Percentiles rank a stretch among this genome's conserved stretches.
phyloP scores from a whole-genome alignment of 2,329 filamentous ascomycete genomes.

The Periconia sp. region DNA sequence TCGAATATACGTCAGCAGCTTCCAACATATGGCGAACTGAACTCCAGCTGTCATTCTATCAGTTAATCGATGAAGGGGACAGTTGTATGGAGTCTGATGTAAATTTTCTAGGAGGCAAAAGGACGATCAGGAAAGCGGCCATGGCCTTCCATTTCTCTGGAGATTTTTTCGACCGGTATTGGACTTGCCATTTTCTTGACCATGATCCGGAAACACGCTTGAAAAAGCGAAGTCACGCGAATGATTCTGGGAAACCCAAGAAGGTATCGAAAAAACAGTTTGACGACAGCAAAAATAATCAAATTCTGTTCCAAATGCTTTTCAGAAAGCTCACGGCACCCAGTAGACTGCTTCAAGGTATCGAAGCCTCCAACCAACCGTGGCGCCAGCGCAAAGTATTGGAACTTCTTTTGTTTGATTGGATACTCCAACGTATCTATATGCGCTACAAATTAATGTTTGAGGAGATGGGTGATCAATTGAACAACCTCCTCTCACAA shows the following conservation, averaged over 20 bases:
- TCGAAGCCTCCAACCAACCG: too few relatives aligned
- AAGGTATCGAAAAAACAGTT: not conserved
- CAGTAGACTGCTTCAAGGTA: too few relatives aligned
- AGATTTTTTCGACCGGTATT: conserved; percentile 38
- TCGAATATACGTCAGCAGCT: conserved; percentile 23
- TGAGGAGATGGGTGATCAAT: not conserved
- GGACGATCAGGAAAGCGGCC: too few relatives aligned
- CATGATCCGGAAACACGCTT: too few relatives aligned
- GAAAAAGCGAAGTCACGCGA: conserved; percentile 1
- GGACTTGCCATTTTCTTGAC: conserved; percentile 32
- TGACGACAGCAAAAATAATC: not conserved
- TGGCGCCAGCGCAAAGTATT: conserved; percentile 34
- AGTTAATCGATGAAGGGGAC: too few relatives aligned
- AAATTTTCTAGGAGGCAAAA: too few relatives aligned
- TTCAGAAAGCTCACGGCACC: too few relatives aligned
- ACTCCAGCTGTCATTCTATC: conserved; percentile 27
- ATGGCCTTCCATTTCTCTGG: conserved; percentile 30
- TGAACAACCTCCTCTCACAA: not conserved
- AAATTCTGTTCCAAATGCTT: not conserved
- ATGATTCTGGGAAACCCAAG: not conserved
- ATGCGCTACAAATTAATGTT: conserved; percentile 7
- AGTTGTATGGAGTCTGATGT: too few relatives aligned
- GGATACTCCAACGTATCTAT: conserved; percentile 15
- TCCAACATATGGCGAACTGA: conserved; percentile 35
- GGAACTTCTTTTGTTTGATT: conserved; percentile 27